Base-by-base conservation (phyloP, 257 asterid species). In the Plantago major region DNA sequence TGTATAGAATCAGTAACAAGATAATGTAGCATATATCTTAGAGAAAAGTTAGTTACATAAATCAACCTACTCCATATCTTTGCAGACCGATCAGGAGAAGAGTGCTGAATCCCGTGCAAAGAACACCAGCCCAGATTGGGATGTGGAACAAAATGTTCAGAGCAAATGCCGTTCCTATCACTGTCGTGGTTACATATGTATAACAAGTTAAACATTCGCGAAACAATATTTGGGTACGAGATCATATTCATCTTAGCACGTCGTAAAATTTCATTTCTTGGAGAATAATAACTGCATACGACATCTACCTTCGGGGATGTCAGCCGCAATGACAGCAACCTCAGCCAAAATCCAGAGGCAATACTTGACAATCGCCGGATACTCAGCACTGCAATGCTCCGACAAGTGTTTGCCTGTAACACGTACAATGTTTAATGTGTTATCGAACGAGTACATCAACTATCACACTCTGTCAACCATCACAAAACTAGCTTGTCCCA, bases 131-230 rank as follows among this genome's bases (percentile, higher is more conserved):
- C 98, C 97, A 91, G 18, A 91, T 82, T 5, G 95, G 98, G 26
- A 91, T 74, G 37, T 81, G 62, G 67, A 91, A 88, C 72, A 91
- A 52, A 68, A 91, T 91, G 58, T 91, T 91, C 0, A 91, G 81
- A 14, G 89, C 98, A 77, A 91, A 91, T 4, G 98, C 97, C 46
- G 98, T 91, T 68, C 98, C 98, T 15, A 91, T 91, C 50, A 91
- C 98, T 91, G 78, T 62, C 67, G 47, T 33, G 67, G 46, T 15
- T 1, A 46, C 22, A 10, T 5, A 19, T 3, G 6, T 16, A 42
- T n/a, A 26, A 42, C 10, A 10, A 42, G 42, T 44, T 12, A 19
- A 2, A 0, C 19, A 26, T 33, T 33, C 8, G 6, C 3, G 6
- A 33, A 7, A 22, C 26, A 1, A 22, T 22, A 22, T 22, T 2